Evolutionary conservation across 116 monocot genomes (phyloP).

Genomic region (Phalaenopsis hybrid): DNA sequence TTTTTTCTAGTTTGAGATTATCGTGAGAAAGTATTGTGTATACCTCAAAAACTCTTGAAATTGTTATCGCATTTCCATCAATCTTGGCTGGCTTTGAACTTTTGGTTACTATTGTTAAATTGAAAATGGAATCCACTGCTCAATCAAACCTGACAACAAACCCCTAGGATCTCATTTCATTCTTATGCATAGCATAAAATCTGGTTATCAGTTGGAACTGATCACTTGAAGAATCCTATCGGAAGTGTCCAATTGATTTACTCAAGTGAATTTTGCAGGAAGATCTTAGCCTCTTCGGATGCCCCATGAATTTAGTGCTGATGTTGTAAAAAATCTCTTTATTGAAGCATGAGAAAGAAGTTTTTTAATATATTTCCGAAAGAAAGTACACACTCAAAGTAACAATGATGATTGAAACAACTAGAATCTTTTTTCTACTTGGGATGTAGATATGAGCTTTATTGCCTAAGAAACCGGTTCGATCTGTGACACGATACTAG

Average conservation of each 20-base stretch:
- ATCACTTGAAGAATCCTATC: neutral
- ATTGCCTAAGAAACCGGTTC: neutral
- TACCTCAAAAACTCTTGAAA: slow-evolving; percentile 21
- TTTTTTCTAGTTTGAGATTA: slow-evolving; percentile 8
- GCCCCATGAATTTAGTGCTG: slow-evolving; percentile 9
- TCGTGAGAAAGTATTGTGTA: neutral
- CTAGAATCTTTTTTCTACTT: slow-evolving; percentile 36
- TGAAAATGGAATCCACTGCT: neutral
- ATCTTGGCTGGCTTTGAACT: slow-evolving; percentile 7
- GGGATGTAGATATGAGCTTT: slow-evolving; percentile 47
- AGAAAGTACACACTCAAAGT: neutral
- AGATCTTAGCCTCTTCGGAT: slow-evolving; percentile 10
- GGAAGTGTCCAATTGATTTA: neutral
- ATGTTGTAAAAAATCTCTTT: slow-evolving; percentile 40
- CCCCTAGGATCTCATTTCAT: slow-evolving; percentile 12
- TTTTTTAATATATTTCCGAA: slow-evolving; percentile 20
- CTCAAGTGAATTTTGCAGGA: neutral
- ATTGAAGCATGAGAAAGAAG: slow-evolving; percentile 49
- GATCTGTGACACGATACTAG: too few species aligned
- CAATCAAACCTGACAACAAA: neutral
- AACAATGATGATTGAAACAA: slow-evolving; percentile 18
- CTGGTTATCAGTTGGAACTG: slow-evolving; percentile 45
- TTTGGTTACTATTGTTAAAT: slow-evolving; percentile 1
- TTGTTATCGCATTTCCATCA: slow-evolving; percentile 5
- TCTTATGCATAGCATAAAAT: slow-evolving; percentile 34